These are phyloP conservation scores for Botryotinia globosa DNA, from an alignment of 2,329 filamentous ascomycete species.

Conservation along the genomic window DNA sequence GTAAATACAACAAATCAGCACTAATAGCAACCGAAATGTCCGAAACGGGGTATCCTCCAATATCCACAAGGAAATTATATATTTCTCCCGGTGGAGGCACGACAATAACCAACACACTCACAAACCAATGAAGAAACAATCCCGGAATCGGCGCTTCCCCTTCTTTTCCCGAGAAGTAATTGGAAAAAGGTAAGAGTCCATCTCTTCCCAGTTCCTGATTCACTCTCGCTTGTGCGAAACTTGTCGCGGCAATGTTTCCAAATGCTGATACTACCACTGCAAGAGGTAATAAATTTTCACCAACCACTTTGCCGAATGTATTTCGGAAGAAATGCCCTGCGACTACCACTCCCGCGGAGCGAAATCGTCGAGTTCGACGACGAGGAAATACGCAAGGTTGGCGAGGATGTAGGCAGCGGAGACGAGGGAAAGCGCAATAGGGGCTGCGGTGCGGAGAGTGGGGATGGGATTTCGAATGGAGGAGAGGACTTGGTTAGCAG, in stretches of 20 bases:
- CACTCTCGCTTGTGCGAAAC: neutral
- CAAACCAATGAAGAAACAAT: neutral
- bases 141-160: neutral
- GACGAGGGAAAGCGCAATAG: constrained; percentile 53
- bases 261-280: neutral
- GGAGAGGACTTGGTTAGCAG: constrained; percentile 48
- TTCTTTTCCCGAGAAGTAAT: neutral
- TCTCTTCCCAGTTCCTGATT: neutral
- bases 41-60: neutral
- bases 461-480: constrained; percentile 56
- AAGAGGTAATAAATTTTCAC: neutral
- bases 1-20: neutral
- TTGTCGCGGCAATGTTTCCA: neutral
- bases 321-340: constrained; percentile 53
- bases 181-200: neutral
- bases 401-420: constrained; percentile 55
- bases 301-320: neutral
- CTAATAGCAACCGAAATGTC: neutral
- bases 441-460: constrained; percentile 56
- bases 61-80: neutral
- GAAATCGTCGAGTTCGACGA: constrained; percentile 54
- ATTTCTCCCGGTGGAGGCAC: neutral
- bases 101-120: neutral
- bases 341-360: constrained; percentile 51
- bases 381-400: constrained; percentile 59